Evolutionary conservation across 2,329 filamentous ascomycete genomes (phyloP), one percentile per base, ranked within the genome.

Genomic region (Diaporthe ampelina): DNA sequence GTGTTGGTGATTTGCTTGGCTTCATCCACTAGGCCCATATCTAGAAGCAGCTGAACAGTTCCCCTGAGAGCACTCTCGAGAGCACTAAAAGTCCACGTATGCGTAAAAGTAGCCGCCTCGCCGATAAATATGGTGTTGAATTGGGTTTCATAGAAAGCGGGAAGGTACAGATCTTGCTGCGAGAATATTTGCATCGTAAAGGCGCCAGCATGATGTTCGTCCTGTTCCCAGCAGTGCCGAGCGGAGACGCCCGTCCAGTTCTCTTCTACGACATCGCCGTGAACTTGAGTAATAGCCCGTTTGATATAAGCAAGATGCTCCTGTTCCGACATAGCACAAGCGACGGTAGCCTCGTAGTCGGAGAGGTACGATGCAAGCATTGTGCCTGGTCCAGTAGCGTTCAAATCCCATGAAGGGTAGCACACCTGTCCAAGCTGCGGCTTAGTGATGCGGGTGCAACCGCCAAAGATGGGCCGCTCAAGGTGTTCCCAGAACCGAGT

Each of bases 91-190:
- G 48, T 88, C 88, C 88, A 91, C 0, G 89, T 88, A 79, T 91
- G 90, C 0, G 90, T 91, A 78, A 89, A 91, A 43, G 84, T 87
- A 0, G 89, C 79, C 0, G 78, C 77, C 45, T 82, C 80, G 4
- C 81, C 81, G 0, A 81, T 79, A 3, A 81, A 82, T 0, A 82
- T 76, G 0, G 81, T 82, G 19, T 82, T 80, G 40, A 86, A 86
- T 81, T 92, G 89, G 0, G 90, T 92, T 76, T 89, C 84, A 76
- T 89, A 91, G 77, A 90, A 92, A 0, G 89, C 88, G 0, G 91
- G 90, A 2, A 92, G 81, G 74, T 90, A 92, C 7, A 92, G 77
- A 43, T 91, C 85, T 76, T 92, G 89, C 79, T 91, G 90, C 0
- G 86, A 86, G 1, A 88, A 83, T 0, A 83, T 79, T 0, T 89